A percentile compares a stretch with the other conserved stretches of the same genome.
These are phyloP conservation scores for Coemansia sp. DNA, from an alignment of 192 early-diverging fungal genomes.

Conservation along the genomic window DNA sequence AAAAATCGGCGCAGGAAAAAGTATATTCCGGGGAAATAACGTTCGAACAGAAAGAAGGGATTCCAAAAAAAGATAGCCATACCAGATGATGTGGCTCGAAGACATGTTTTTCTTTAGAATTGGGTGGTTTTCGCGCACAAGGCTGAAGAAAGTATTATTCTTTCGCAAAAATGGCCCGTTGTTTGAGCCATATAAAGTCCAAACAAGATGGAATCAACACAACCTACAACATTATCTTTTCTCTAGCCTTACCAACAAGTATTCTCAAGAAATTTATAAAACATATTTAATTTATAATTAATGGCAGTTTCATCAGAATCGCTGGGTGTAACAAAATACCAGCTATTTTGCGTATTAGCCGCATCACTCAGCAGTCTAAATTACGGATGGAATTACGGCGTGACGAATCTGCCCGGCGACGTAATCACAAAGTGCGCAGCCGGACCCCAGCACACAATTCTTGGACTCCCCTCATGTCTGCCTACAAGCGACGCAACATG, in stretches of 20 bases:
- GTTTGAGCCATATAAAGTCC: background rate
- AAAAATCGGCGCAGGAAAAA: background rate
- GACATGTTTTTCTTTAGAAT: background rate
- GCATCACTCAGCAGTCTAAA: constrained; percentile 40
- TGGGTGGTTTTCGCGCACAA: background rate
- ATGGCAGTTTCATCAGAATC: constrained; percentile 15
- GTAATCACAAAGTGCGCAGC: constrained; percentile 44
- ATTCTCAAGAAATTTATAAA: too few relatives aligned
- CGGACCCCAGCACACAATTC: constrained; percentile 13
- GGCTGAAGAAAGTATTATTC: background rate
- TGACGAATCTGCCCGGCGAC: constrained; percentile 56
- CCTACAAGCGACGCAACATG: constrained; percentile 38
- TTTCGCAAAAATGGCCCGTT: background rate
- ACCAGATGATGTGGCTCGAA: background rate
- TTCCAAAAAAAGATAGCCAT: background rate
- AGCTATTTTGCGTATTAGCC: constrained; percentile 44
- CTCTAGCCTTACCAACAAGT: background rate
- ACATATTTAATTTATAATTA: background rate
- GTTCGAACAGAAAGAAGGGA: too few relatives aligned
- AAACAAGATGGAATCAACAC: background rate
- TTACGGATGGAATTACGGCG: constrained; percentile 49
- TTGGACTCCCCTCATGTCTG: constrained; percentile 32
- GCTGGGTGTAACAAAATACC: constrained; percentile 45
- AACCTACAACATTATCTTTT: background rate
- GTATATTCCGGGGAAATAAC: background rate